phyloP scores from a whole-genome alignment of 2,329 filamentous ascomycete species.

The Alternaria alternata region DNA sequence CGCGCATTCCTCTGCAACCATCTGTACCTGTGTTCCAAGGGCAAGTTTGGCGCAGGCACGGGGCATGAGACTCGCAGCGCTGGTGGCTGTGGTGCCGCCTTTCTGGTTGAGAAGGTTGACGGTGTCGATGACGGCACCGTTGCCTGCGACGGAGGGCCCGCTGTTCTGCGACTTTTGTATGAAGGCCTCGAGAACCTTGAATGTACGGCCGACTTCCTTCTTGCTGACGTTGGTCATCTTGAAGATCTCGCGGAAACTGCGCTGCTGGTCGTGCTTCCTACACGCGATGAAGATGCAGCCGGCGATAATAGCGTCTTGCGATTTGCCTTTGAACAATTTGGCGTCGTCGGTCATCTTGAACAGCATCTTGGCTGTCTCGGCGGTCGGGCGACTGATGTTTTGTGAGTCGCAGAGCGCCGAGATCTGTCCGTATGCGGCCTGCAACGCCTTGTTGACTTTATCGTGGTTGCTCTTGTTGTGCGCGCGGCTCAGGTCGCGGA shows the following conservation, averaged over 20 bases:
- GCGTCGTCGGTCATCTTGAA: slow-evolving; percentile 95
- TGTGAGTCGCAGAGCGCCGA: slow-evolving; percentile 77
- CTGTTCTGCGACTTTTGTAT: slow-evolving; percentile 69
- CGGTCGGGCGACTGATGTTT: slow-evolving; percentile 76
- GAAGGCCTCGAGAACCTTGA: slow-evolving; percentile 91
- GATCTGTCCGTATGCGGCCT: slow-evolving; percentile 88
- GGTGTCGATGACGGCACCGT: slow-evolving; percentile 58
- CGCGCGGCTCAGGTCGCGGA: slow-evolving; percentile 79
- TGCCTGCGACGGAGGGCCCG: slow-evolving; percentile 36
- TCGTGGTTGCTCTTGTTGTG: slow-evolving; percentile 84
- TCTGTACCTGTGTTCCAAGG: slow-evolving; percentile 77
- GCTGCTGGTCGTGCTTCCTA: slow-evolving; percentile 83
- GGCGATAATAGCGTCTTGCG: slow-evolving; percentile 90
- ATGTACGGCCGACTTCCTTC: slow-evolving; percentile 96
- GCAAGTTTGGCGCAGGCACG: slow-evolving; percentile 89
- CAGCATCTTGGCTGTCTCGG: slow-evolving; percentile 90
- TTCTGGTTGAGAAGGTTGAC: slow-evolving; percentile 65
- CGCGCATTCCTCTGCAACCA: slow-evolving; percentile 80
- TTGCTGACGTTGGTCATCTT: slow-evolving; percentile 92
- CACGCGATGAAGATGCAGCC: slow-evolving; percentile 98
- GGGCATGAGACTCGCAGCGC: slow-evolving; percentile 82
- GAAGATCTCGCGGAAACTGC: slow-evolving; percentile 94
- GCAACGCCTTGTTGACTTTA: slow-evolving; percentile 81
- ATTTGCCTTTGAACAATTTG: slow-evolving; percentile 94
- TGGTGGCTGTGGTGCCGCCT: slow-evolving; percentile 75